phyloP scores from a whole-genome alignment of 768 basidiomycete genomes.

The Rubroboletus satanas region DNA sequence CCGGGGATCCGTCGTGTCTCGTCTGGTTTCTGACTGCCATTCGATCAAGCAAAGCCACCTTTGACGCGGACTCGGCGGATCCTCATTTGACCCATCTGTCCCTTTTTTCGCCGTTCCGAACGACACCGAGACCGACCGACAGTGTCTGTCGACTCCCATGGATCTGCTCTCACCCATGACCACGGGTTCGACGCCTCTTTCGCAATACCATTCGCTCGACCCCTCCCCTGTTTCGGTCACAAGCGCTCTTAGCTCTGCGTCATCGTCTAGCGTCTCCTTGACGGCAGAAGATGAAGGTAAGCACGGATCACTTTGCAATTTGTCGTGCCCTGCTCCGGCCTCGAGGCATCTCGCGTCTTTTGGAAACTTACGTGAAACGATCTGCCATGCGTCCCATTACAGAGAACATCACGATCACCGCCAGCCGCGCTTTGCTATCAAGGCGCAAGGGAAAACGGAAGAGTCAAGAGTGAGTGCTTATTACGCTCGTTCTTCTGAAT shows the following conservation, averaged over 20 bases:
- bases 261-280: conserved; percentile 52
- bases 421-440: conserved; percentile 40
- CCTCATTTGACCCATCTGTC: conserved; percentile 30
- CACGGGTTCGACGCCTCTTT: conserved; percentile 31
- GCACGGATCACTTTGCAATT: conserved; percentile 24
- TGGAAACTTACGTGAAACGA: conserved; percentile 33
- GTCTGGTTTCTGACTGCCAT: conserved; percentile 37
- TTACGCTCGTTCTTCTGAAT: conserved; percentile 10
- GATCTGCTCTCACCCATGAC: conserved; percentile 23
- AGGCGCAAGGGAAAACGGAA: conserved; percentile 50
- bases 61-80: conserved; percentile 51
- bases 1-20: conserved; percentile 51
- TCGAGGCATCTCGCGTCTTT: conserved; percentile 25
- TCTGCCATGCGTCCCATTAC: conserved; percentile 24
- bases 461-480: conserved; percentile 61
- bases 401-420: conserved; percentile 76
- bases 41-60: conserved; percentile 38
- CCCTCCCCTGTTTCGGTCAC: conserved; percentile 25
- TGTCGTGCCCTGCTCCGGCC: conserved; percentile 8
- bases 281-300: conserved; percentile 63
- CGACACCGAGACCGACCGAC: conserved; percentile 9
- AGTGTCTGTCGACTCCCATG: conserved; percentile 10
- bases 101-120: conserved; percentile 1
- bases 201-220: conserved; percentile 31
- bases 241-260: conserved; percentile 25